A percentile compares a stretch with the other conserved stretches of the same genome.
Evolutionary conservation across 768 basidiomycete genomes (phyloP).

Genomic region (Porpolomopsis calyptriformis): DNA sequence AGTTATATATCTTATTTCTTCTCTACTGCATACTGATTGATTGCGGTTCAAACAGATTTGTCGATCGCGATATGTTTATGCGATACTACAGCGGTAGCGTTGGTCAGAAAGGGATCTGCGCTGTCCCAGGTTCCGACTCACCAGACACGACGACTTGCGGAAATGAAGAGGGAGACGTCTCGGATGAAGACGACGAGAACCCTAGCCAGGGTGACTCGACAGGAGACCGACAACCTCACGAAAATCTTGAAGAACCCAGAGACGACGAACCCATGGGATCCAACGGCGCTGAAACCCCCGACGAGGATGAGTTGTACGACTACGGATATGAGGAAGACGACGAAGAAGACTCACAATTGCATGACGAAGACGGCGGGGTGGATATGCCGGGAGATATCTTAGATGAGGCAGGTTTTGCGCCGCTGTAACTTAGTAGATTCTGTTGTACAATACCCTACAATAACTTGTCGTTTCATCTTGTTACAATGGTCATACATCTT

Average conservation of each 20-base stretch:
- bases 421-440: too few species aligned
- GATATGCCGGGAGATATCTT: too few species aligned
- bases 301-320: not conserved
- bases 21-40: not conserved
- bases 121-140: not conserved
- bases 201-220: not conserved
- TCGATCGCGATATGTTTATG: constrained; percentile 31
- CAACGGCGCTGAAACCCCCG: not conserved
- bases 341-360: too few species aligned
- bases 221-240: not conserved
- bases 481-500: too few species aligned
- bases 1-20: constrained; percentile 7
- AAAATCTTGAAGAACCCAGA: not conserved
- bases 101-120: constrained; percentile 16
- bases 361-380: too few species aligned
- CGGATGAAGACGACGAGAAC: not conserved
- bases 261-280: not conserved
- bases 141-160: not conserved
- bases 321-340: not conserved
- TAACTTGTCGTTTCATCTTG: too few species aligned
- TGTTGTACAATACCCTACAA: too few species aligned
- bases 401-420: too few species aligned
- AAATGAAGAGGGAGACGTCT: not conserved
- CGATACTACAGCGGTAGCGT: constrained; percentile 20
- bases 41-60: constrained; percentile 20